Evolutionary conservation across 1,139 yeast genomes (phyloP).

Genomic region (Pichia sp.): DNA sequence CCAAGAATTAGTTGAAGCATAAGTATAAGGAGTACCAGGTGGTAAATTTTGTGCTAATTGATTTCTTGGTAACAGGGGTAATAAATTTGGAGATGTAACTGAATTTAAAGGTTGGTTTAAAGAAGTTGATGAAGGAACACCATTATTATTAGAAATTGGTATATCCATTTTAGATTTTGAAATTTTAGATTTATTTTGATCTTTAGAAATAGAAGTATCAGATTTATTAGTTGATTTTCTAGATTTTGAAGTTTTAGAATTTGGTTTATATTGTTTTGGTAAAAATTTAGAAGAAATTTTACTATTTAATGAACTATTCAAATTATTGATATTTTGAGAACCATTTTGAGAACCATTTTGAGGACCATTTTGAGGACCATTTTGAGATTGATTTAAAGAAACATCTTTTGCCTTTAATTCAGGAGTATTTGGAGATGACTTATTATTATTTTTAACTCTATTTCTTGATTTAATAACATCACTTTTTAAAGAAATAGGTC

Average conservation of each 20-base stretch:
- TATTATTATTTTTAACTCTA: conserved; percentile 47
- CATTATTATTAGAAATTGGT: too few relatives aligned
- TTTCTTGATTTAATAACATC: conserved; percentile 89
- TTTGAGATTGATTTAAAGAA: not conserved
- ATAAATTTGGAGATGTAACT: conserved; percentile 26
- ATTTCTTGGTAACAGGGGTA: conserved; percentile 30
- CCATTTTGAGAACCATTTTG: not conserved
- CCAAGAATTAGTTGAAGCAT: conserved; percentile 26
- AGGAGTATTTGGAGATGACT: conserved; percentile 31
- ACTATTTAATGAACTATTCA: conserved; percentile 3
- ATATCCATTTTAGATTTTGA: too few relatives aligned
- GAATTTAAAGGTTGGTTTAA: not conserved
- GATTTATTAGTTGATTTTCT: conserved; percentile 3
- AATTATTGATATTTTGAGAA: not conserved
- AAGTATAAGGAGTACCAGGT: conserved; percentile 30
- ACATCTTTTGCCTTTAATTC: conserved; percentile 31
- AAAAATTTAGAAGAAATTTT: conserved; percentile 26
- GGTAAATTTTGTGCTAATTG: conserved; percentile 16
- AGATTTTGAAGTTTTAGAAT: conserved; percentile 15
- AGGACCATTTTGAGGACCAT: conserved; percentile 7
- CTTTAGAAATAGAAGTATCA: not conserved
- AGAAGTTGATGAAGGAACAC: not conserved
- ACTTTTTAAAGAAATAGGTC: conserved; percentile 86
- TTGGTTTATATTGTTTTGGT: conserved; percentile 33
- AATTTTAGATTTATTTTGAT: not conserved